phyloP scores from a whole-genome alignment of 2,329 filamentous ascomycete species.

The Triangularia setosa region DNA sequence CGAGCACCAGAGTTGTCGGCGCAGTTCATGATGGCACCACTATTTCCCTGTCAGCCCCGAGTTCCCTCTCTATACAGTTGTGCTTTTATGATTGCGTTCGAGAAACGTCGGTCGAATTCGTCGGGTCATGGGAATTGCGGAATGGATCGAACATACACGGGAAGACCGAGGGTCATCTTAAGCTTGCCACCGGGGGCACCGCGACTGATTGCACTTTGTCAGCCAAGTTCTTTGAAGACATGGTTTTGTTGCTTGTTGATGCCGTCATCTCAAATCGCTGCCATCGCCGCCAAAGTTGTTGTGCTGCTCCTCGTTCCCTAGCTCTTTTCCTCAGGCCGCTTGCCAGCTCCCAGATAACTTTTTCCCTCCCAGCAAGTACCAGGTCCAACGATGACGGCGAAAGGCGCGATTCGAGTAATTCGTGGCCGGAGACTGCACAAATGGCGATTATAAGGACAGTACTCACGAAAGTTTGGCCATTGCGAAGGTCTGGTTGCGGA shows the following conservation, averaged over 20 bases:
- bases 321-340: neutral
- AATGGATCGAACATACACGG: slow-evolving; percentile 71
- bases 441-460: slow-evolving; percentile 11
- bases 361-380: slow-evolving; percentile 9
- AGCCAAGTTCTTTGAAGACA: slow-evolving; percentile 24
- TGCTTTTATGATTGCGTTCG: slow-evolving; percentile 20
- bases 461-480: slow-evolving; percentile 65
- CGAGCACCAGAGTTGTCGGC: slow-evolving; percentile 98
- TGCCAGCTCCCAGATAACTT: neutral
- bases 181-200: slow-evolving; percentile 99
- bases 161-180: slow-evolving; percentile 99
- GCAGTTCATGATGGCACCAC: slow-evolving; percentile 99
- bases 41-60: slow-evolving; percentile 37
- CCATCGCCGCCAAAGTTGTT: neutral
- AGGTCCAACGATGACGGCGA: slow-evolving; percentile 10
- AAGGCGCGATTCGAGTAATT: slow-evolving; percentile 11
- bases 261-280: neutral
- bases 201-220: slow-evolving; percentile 51
- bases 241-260: neutral
- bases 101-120: slow-evolving; percentile 10
- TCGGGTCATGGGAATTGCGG: slow-evolving; percentile 1
- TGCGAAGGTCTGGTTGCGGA: slow-evolving; percentile 43
- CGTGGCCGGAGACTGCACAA: slow-evolving; percentile 17
- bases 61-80: slow-evolving; percentile 8
- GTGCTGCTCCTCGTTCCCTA: neutral